Evolutionary conservation across 1,284 basidiomycete genomes (phyloP), one percentile per base, ranked within the genome.

Genomic region (Neolentinus lepideus): DNA sequence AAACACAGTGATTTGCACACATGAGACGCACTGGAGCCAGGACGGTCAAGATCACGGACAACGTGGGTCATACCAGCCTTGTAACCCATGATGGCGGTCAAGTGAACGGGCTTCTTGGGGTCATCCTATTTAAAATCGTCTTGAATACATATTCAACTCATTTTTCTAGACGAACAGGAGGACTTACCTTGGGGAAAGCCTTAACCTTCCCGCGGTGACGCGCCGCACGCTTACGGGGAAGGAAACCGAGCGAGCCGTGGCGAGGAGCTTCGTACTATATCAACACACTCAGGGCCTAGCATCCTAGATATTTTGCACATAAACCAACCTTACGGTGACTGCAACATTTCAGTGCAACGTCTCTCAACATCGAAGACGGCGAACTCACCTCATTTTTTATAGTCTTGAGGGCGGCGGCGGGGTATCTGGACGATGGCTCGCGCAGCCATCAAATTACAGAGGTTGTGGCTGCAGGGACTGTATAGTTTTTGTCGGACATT

Each of bases 61-160:
- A 99, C 84, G 75, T 99, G 97, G 77, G 94, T 98, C 97, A 99
- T 99, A 71, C 97, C 97, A 65, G 96, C 97, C 87, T 99, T 99
- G 91, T 98, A 99, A 67, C 96, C 97, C 86, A 99, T 87, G 73
- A 91, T 80, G 65, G 97, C 97, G 67, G 97, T 99, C 75, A 99
- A 84, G 79, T 99, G 97, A 61, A 98, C 94, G 57, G 93, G 94
- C 79, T 98, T 98, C 85, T 95, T 98, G 75, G 94, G 84, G 83
- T 99, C 96, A 85, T 99, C 97, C 94, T 97, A 69, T 14, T 59
- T 16, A 51, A 57, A 54, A 51, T 46, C 59, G 60, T 45, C 8
- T 21, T 21, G 24, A 46, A 25, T 46, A 10, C 4, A 16, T 50
- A 16, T 25, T 25, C 47, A n/a, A 53, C 26, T 58, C 19, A 47